Base-by-base conservation (phyloP, 345 rosid genomes). In the Euphorbia lathyris region DNA sequence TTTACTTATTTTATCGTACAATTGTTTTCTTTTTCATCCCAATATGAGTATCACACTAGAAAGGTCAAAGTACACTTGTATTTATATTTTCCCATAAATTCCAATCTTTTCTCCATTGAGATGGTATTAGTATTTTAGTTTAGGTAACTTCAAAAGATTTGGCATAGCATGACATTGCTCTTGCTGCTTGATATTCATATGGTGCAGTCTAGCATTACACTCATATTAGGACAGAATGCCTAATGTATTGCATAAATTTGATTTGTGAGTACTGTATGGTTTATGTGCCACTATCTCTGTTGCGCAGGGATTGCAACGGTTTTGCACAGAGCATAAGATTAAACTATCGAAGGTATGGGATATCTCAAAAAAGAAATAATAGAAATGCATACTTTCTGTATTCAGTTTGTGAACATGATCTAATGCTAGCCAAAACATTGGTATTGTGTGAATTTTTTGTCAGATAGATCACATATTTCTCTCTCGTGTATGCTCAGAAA, bases 401-500 rank as follows among this genome's bases (percentile, higher is more conserved):
- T 67, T 67, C 23, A 32, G 7, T 61, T 26, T 50, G 16, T 23
- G 40, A 61, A 70, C 36, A 66, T 26, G 48, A 23, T 67, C 70
- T 58, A 48, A 22, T 78, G 57, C 17, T 13, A 38, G 38, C 9
- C 4, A 8, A 59, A 19, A 23, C 53, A 22, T 36, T 75, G 53
- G 73, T n/a, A 17, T 13, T 67, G n/a, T 16, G 52, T 43, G 76
- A 72, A 65, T 43, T 45, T 43, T 69, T 51, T 43, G 80, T 80
- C 90, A 94, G 97, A 84, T 94, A 78, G 96, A 94, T 85, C 93
- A 92, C 78, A 79, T 94, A 81, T 90, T 94, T 80, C 82, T 91
- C 75, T 94, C 97, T 60, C 97, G 93, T 64, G 96, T 91, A n/a
- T 88, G 96, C 86, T 88, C 98, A 73, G 96, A 94, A 82, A 91